These are phyloP conservation scores for Diaporthe destruens DNA, from an alignment of 2,329 filamentous ascomycete genomes.

Conservation along the genomic window DNA sequence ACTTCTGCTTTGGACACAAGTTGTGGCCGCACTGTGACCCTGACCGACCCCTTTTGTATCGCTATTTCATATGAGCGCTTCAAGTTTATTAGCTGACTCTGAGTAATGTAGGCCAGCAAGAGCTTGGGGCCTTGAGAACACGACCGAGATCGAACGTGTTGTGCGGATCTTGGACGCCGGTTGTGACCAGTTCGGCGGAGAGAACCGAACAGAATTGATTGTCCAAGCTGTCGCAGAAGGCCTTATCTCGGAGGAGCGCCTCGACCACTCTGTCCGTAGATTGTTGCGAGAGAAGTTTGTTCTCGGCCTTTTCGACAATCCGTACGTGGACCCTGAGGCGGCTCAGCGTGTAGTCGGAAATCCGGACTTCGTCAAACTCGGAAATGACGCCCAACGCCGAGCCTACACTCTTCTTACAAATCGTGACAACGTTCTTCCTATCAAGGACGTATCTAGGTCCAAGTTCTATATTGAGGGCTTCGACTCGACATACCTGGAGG, in stretches of 20 bases:
- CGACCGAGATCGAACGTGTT: constrained; percentile 56
- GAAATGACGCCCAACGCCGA: constrained; percentile 52
- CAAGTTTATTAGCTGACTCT: no score
- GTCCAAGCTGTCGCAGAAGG: constrained; percentile 58
- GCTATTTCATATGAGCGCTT: no score
- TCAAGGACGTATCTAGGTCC: constrained; percentile 50
- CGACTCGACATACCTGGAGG: constrained; percentile 8
- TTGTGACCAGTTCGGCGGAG: constrained; percentile 65
- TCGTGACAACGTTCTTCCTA: neutral
- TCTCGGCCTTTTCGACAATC: constrained; percentile 65
- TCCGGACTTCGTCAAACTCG: constrained; percentile 55
- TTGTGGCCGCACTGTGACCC: no score
- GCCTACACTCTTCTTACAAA: constrained; percentile 47
- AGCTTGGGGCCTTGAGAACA: constrained; percentile 63
- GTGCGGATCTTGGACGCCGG: constrained; percentile 62
- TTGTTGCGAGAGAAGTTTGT: constrained; percentile 64
- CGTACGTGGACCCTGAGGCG: constrained; percentile 60
- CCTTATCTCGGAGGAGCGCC: constrained; percentile 55
- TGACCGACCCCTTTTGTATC: no score
- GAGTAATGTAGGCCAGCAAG: constrained; percentile 51
- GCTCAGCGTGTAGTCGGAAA: constrained; percentile 58
- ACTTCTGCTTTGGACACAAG: no score
- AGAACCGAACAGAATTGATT: constrained; percentile 60
- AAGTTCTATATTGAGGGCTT: constrained; percentile 31
- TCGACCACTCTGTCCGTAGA: constrained; percentile 60